Percentiles rank a stretch among this genome's conserved stretches.
Evolutionary conservation across 1,284 basidiomycete genomes (phyloP).

Genomic region (Moesziomyces aphidis): DNA sequence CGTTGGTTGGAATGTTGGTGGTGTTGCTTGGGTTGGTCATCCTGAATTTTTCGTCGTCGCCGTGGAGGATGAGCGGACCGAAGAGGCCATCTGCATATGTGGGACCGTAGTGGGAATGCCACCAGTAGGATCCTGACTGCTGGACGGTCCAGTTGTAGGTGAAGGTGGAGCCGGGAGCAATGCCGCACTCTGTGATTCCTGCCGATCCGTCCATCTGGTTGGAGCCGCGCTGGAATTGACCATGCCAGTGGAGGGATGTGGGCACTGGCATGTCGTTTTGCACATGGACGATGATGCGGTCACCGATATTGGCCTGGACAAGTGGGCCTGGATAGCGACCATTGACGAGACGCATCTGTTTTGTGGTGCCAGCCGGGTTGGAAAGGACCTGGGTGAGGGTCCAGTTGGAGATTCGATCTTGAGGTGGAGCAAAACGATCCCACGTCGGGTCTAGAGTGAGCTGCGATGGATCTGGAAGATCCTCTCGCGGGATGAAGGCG

Average conservation of each 20-base stretch:
- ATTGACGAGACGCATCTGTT: conserved; percentile 58
- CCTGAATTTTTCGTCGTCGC: conserved; percentile 55
- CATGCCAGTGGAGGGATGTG: conserved; percentile 61
- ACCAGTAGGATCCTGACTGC: conserved; percentile 71
- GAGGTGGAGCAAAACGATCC: conserved; percentile 40
- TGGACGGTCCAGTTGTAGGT: conserved; percentile 55
- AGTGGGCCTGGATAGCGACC: conserved; percentile 52
- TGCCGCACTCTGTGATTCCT: conserved; percentile 64
- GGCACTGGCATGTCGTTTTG: conserved; percentile 51
- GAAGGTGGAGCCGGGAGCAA: conserved; percentile 50
- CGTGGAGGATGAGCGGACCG: conserved; percentile 66
- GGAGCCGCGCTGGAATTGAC: conserved; percentile 58
- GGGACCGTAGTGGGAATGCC: conserved; percentile 60
- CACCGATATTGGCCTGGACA: conserved; percentile 57
- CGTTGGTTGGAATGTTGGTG: neutral
- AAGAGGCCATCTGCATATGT: conserved; percentile 61
- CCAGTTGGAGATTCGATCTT: conserved; percentile 52
- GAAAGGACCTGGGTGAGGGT: conserved; percentile 45
- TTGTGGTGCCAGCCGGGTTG: conserved; percentile 50
- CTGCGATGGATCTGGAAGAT: conserved; percentile 33
- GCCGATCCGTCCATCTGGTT: conserved; percentile 57
- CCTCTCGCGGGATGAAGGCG: conserved; percentile 54
- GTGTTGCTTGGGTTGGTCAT: conserved; percentile 24
- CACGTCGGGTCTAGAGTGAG: conserved; percentile 47
- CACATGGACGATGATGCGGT: conserved; percentile 56